Base-by-base conservation (phyloP, 768 basidiomycete species). In the Pholiota conissans region DNA sequence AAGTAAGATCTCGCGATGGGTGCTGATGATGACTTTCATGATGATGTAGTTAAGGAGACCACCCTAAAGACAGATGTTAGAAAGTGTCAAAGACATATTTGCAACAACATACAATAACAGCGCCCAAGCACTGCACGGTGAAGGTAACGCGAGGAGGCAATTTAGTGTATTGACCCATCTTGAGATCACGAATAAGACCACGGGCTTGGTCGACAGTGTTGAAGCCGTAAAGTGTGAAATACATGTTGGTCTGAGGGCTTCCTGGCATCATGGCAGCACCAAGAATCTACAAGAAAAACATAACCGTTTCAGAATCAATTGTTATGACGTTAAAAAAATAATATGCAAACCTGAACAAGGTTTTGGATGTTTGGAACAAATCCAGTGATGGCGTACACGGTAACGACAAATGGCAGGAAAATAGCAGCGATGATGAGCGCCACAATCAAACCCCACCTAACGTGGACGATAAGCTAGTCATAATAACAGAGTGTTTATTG, bases 91-190 rank as follows among this genome's bases (percentile, higher is more conserved):
- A n/a, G 11, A n/a, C 16, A 5, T 46, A 26, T 22, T 14, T 20
- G 18, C 10, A 22, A 30, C 13, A 6, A 63, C 76, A 58, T 52
- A 82, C 85, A 30, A 87, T 70, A 40, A 88, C 68, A 5, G 84
- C 81, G 1, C 87, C 85, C 46, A 79, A 52, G 29, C 74, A 76
- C 64, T 87, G 85, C 6, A 83, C 83, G 18, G 78, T 74, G 68
- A 89, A 87, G 2, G 86, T 82, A 30, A 80, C 79, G 8, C 85
- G 82, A 45, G 86, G 86, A 34, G 86, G 84, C 39, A 88, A 76
- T 71, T 87, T 87, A 22, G 79, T 77, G 63, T 79, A 74, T 65
- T 78, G 77, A 30, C 73, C 74, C 72, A 83, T 78, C 67, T 86
- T 87, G 11, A 86, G 72, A 63, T 87, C 85, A 27, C 82, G 76